These are phyloP conservation scores for Dictyostelium intermedium DNA, from an alignment of 78 protist genomes.

Conservation along the genomic window DNA sequence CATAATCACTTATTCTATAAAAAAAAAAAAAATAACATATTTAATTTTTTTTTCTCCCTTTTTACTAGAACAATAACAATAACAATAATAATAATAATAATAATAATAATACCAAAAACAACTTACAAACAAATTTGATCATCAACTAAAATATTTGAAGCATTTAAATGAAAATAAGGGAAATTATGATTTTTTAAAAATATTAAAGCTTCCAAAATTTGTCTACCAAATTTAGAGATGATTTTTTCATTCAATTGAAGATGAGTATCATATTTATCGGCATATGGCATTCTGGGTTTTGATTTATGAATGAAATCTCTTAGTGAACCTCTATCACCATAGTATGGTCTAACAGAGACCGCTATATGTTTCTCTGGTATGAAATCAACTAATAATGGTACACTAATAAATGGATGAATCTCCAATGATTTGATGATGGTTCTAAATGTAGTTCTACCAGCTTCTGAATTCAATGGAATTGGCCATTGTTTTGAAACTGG, in stretches of 20 bases:
- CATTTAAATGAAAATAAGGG: constrained; percentile 53
- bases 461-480: constrained; percentile 38
- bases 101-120: background rate
- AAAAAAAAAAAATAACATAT: background rate
- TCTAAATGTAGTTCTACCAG: constrained; percentile 27
- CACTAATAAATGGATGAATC: constrained; percentile 64
- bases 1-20: background rate
- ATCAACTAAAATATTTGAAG: constrained; percentile 40
- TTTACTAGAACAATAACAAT: too few relatives aligned
- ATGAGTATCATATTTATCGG: constrained; percentile 21
- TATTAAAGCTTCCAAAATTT: constrained; percentile 38
- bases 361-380: constrained; percentile 15
- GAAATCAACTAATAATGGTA: constrained; percentile 47
- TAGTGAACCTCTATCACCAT: constrained; percentile 39
- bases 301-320: constrained; percentile 64
- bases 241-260: constrained; percentile 34
- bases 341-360: constrained; percentile 46
- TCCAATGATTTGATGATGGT: constrained; percentile 43
- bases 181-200: constrained; percentile 47
- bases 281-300: constrained; percentile 30
- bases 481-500: constrained; percentile 54
- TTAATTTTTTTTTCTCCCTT: background rate
- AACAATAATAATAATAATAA: too few relatives aligned
- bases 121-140: constrained; percentile 49
- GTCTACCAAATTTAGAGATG: constrained; percentile 61